A percentile compares a stretch with the other conserved stretches of the same genome.
Evolutionary conservation across 2,329 filamentous ascomycete genomes (phyloP).

Genomic region (Cercospora beticola): DNA sequence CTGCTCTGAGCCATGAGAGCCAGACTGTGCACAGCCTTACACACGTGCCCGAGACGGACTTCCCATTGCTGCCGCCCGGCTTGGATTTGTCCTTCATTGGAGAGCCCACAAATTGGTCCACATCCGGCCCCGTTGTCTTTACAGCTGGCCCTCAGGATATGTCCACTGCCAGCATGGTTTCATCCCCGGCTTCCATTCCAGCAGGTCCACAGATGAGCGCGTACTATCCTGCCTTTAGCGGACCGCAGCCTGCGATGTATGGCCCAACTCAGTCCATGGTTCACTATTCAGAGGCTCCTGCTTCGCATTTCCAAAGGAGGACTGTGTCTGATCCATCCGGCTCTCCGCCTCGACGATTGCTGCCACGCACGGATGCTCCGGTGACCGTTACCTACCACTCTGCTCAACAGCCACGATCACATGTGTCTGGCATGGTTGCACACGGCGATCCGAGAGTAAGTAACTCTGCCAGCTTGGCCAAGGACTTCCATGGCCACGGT

Average conservation of each 20-base stretch:
- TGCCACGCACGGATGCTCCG: conserved; percentile 14
- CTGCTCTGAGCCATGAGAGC: conserved; percentile 39
- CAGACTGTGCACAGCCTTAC: conserved; percentile 36
- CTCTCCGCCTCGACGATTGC: conserved; percentile 15
- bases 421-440: conserved; percentile 10
- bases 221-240: conserved; percentile 8
- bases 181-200: conserved; percentile 10
- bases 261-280: conserved; percentile 15
- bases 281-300: conserved; percentile 14
- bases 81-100: conserved; percentile 34
- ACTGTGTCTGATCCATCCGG: conserved; percentile 25
- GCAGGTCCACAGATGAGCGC: conserved; percentile 6
- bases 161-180: conserved; percentile 10
- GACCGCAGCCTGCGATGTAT: conserved; percentile 14
- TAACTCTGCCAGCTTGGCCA: conserved; percentile 12
- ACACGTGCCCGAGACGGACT: conserved; percentile 33
- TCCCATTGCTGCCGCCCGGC: conserved; percentile 30
- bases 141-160: conserved; percentile 19
- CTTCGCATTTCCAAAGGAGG: conserved; percentile 19
- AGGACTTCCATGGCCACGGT: conserved; percentile 16
- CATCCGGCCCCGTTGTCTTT: conserved; percentile 20
- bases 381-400: neutral
- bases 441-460: conserved; percentile 23
- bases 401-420: conserved; percentile 15
- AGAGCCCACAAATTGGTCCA: conserved; percentile 28